Conservation (phyloP, 768 basidiomycete genomes). For the Calocybe gangraenosa region DNA sequence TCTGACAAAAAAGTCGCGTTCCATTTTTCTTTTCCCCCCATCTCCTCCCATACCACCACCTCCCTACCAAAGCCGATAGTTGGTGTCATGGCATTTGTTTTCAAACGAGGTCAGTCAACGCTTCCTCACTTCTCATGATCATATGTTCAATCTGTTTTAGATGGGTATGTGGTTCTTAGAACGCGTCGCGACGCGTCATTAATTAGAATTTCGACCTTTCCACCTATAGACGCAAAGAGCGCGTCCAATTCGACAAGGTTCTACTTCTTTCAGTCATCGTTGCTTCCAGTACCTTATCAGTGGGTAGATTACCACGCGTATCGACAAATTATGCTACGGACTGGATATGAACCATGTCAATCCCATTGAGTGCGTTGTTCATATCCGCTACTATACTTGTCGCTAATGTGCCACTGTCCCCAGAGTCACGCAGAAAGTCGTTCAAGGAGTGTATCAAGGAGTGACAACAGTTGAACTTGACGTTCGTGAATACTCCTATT, state of each 20-base stretch:
- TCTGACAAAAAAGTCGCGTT: conserved; percentile 25
- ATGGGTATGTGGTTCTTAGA: conserved; percentile 37
- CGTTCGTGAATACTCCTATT: conserved; percentile 41
- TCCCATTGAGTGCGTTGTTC: conserved; percentile 75
- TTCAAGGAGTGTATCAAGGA: conserved; percentile 89
- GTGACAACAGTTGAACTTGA: conserved; percentile 98
- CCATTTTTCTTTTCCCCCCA: conserved; percentile 19
- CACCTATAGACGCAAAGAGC: conserved; percentile 71
- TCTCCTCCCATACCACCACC: conserved; percentile 19
- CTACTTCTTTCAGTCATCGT: conserved; percentile 17
- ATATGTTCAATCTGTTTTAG: conserved; percentile 22
- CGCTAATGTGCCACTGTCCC: background rate
- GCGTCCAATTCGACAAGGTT: conserved; percentile 92
- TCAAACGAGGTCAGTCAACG: conserved; percentile 36
- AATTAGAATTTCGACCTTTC: conserved; percentile 16
- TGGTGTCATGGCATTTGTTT: conserved; percentile 31
- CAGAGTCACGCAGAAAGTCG: conserved; percentile 89
- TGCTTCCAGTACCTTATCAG: conserved; percentile 14
- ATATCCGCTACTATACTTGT: background rate
- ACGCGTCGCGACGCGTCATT: conserved; percentile 34
- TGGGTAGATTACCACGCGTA: conserved; percentile 75
- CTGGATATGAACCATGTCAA: conserved; percentile 90
- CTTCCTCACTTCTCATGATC: background rate
- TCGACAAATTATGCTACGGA: conserved; percentile 93
- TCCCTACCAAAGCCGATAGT: conserved; percentile 13